phyloP scores from a whole-genome alignment of 2,329 filamentous ascomycete species.

The Mycogone perniciosa region DNA sequence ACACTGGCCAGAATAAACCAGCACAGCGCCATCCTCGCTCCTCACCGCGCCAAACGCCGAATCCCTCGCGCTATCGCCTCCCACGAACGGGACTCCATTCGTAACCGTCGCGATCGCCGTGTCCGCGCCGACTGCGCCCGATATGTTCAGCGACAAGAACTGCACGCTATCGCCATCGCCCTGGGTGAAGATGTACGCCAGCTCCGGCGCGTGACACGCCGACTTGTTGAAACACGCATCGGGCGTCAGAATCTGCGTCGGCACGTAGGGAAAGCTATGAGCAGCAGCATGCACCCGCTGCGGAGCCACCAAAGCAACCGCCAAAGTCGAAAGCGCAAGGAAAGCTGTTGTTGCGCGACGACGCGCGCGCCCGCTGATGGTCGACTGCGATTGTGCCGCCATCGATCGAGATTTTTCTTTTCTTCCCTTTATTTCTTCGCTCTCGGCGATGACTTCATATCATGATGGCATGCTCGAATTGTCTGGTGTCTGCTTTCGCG shows the following conservation, averaged over 20 bases:
- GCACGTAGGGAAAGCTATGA: slow-evolving; percentile 64
- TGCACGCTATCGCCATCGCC: slow-evolving; percentile 37
- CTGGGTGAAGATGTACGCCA: slow-evolving; percentile 66
- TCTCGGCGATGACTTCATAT: too few relatives aligned
- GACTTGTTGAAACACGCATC: slow-evolving; percentile 35
- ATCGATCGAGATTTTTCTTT: slow-evolving; percentile 5
- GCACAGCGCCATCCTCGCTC: slow-evolving; percentile 61
- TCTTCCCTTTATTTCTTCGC: not conserved
- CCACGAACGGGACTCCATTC: slow-evolving; percentile 56
- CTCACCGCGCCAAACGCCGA: slow-evolving; percentile 63
- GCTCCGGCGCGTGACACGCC: slow-evolving; percentile 31
- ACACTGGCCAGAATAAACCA: slow-evolving; percentile 71
- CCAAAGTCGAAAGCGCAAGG: not conserved
- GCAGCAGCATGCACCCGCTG: slow-evolving; percentile 27
- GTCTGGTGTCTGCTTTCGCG: too few relatives aligned
- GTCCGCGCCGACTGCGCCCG: slow-evolving; percentile 46
- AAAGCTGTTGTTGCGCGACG: slow-evolving; percentile 7
- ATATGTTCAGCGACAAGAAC: slow-evolving; percentile 61
- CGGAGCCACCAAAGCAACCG: slow-evolving; percentile 1
- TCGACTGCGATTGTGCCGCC: slow-evolving; percentile 4
- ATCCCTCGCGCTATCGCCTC: slow-evolving; percentile 33
- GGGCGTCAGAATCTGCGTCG: slow-evolving; percentile 63
- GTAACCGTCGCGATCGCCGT: slow-evolving; percentile 45
- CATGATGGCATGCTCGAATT: too few relatives aligned
- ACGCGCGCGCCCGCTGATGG: slow-evolving; percentile 6